Percentiles rank a stretch among this genome's conserved stretches.
Evolutionary conservation across 2,329 filamentous ascomycete species (phyloP).

Genomic region (Fusarium buharicum): DNA sequence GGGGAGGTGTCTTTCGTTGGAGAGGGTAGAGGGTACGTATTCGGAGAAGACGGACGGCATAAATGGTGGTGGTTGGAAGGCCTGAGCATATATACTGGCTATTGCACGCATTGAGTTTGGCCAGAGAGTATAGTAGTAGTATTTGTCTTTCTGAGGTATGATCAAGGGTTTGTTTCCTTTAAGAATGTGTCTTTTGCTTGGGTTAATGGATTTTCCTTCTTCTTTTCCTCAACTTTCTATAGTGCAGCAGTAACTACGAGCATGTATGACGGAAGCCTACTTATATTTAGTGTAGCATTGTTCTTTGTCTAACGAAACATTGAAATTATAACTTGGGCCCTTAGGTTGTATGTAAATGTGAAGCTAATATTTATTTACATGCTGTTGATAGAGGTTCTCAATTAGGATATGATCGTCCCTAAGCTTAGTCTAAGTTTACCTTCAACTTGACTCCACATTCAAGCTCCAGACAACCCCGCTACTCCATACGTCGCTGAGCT

Average conservation of each 20-base stretch:
- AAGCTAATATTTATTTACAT: too few species aligned
- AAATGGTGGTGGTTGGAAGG: background rate
- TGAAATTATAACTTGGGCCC: too few species aligned
- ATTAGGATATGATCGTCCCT: constrained; percentile 1
- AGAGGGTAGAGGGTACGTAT: constrained; percentile 1
- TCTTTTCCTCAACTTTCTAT: constrained; percentile 7
- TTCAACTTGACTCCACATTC: constrained; percentile 23
- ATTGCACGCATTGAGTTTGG: constrained; percentile 10
- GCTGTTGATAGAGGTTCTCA: background rate
- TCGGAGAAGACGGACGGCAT: background rate
- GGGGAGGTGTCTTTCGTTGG: background rate
- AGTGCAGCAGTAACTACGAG: background rate
- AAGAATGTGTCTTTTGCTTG: constrained; percentile 31
- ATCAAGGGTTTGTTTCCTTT: constrained; percentile 30
- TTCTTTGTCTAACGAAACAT: too few species aligned
- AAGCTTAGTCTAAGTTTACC: constrained; percentile 14
- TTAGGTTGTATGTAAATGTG: too few species aligned
- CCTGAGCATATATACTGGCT: constrained; percentile 18
- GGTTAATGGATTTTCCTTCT: constrained; percentile 27
- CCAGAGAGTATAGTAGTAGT: constrained; percentile 5
- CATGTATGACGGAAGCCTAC: too few species aligned
- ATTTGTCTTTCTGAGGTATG: constrained; percentile 20
- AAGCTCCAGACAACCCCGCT: constrained; percentile 42
- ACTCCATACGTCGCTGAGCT: constrained; percentile 39
- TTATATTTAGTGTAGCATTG: too few species aligned